Evolutionary conservation across 805 yeast genomes (phyloP), one percentile per base, ranked within the genome.

Genomic region (Candida qinlingensis): DNA sequence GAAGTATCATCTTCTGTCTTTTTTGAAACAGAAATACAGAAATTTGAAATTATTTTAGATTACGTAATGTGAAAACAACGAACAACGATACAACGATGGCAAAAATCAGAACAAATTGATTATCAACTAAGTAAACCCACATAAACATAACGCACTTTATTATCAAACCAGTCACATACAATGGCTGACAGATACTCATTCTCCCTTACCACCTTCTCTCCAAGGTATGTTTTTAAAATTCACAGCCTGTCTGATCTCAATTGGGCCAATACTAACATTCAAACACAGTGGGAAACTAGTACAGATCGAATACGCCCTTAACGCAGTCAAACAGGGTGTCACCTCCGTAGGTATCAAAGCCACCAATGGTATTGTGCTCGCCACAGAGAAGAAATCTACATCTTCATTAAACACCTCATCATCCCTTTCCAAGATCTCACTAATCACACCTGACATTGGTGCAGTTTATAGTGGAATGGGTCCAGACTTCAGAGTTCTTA

Each of bases 101-200:
- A 43, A 54, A 52, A 42, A 39, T 31, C 37, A 12, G 19, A 25
- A 25, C 39, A 36, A 29, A 41, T 42, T n/a, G 6, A 13, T 11
- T 12, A 35, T 39, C 39, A 41, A 39, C 39, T 27, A 35, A 41
- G 28, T 30, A 30, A 10, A 19, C 19, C 19, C 19, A 19, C 19
- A 19, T 19, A 19, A 19, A 19, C 19, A 19, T 19, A 19, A 19
- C 19, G 19, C 19, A 19, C 19, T 19, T 19, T 19, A n/a, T 19
- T 19, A 19, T 3, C 3, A 19, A 19, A 19, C 19, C 19, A 19
- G 19, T 19, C 19, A 19, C 19, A 5, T 11, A 37, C 10, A 12
- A 94, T 94, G 98, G 96, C 99, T 51, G 99, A 94, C 69, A 83
- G 99, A 77, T 94, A 94, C 71, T 90, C 98, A 25, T 94, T 94